phyloP scores from a whole-genome alignment of 23 red algal species.

The Gracilaria gracilis region DNA sequence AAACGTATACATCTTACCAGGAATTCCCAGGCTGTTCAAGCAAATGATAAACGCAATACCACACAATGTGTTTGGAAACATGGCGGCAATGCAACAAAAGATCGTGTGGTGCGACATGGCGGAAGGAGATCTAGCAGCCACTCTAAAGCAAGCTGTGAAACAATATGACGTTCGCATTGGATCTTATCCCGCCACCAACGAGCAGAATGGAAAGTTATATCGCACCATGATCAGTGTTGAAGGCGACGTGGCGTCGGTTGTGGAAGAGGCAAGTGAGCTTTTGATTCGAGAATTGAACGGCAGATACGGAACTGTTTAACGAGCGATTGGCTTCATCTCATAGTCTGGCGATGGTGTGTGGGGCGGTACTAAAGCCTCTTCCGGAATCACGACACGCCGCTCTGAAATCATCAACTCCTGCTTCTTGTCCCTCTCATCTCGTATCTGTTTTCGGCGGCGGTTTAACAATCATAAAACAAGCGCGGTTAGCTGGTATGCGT shows the following conservation, averaged over 20 bases:
- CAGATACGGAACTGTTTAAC: conserved; percentile 17
- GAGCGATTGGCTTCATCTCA: conserved; percentile 41
- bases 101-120: conserved; percentile 44
- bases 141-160: neutral
- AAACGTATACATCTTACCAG: conserved; percentile 79
- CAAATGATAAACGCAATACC: conserved; percentile 32
- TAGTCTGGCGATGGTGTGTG: conserved; percentile 37
- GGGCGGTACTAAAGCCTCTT: conserved; percentile 9
- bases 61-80: conserved; percentile 27
- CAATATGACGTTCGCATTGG: conserved; percentile 53
- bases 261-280: conserved; percentile 13
- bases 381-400: conserved; percentile 35
- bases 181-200: conserved; percentile 60
- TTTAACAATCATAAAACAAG: neutral
- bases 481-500: neutral
- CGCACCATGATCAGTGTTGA: conserved; percentile 63
- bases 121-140: conserved; percentile 65
- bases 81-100: conserved; percentile 15
- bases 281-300: conserved; percentile 27
- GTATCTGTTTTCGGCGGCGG: neutral
- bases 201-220: conserved; percentile 60
- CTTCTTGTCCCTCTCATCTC: conserved; percentile 36
- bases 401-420: conserved; percentile 33
- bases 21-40: conserved; percentile 51
- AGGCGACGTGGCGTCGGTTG: conserved; percentile 35